phyloP scores from a whole-genome alignment of 257 asterid species.

The Agastache rugosa region DNA sequence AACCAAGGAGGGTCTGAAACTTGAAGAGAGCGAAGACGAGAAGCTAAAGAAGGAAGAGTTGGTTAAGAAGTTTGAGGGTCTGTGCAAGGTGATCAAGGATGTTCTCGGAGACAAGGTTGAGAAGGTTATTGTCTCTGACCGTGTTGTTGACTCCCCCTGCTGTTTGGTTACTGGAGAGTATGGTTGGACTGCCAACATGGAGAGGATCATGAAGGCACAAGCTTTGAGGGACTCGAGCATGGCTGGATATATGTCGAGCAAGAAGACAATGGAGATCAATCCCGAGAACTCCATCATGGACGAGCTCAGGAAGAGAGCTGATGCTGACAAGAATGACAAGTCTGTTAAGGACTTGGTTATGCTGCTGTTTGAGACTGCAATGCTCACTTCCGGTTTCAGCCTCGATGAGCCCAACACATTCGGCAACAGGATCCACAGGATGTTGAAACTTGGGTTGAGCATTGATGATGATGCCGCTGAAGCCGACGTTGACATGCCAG shows the following conservation, averaged over 20 bases:
- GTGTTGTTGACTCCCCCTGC: slow-evolving; percentile 72
- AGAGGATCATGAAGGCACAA: slow-evolving; percentile 73
- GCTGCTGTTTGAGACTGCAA: slow-evolving; percentile 65
- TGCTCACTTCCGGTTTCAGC: slow-evolving; percentile 73
- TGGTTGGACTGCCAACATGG: slow-evolving; percentile 79
- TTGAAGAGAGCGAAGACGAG: slow-evolving; percentile 64
- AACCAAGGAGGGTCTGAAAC: slow-evolving; percentile 69
- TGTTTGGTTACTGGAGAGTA: slow-evolving; percentile 70
- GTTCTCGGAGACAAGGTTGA: slow-evolving; percentile 71
- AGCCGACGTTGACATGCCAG: slow-evolving; percentile 63
- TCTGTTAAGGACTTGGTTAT: slow-evolving; percentile 71
- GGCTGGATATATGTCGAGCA: slow-evolving; percentile 78
- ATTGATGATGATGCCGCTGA: slow-evolving; percentile 63
- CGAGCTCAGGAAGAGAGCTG: slow-evolving; percentile 78
- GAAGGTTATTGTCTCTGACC: slow-evolving; percentile 69
- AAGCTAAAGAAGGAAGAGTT: slow-evolving; percentile 56
- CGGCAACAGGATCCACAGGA: slow-evolving; percentile 74
- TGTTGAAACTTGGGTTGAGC: slow-evolving; percentile 78
- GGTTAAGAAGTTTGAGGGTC: slow-evolving; percentile 56
- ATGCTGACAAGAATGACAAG: slow-evolving; percentile 73
- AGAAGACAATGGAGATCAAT: slow-evolving; percentile 77
- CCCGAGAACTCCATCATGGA: slow-evolving; percentile 75
- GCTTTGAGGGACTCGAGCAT: slow-evolving; percentile 73
- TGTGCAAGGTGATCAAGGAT: slow-evolving; percentile 68
- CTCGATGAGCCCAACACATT: slow-evolving; percentile 75